Evolutionary conservation across 2,329 filamentous ascomycete species (phyloP), one percentile per base, ranked within the genome.

Genomic region (Coniochaeta sp.): DNA sequence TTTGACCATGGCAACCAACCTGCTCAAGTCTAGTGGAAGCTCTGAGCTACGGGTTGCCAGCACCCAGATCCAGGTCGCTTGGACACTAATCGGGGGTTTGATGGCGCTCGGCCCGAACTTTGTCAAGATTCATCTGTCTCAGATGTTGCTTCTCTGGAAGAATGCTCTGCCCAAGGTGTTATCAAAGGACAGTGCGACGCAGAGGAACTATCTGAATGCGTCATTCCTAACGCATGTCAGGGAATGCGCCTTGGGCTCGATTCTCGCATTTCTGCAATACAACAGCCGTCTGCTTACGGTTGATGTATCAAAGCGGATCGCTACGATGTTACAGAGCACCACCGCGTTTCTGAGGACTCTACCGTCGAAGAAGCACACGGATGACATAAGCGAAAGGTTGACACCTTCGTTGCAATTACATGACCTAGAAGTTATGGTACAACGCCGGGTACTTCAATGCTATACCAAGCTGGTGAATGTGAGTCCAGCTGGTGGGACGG

Each of bases 81-180:
- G 95, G 93, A 96, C 96, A 55, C 79, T 99, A 60, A 96, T 99
- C 55, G 95, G 96, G 40, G 95, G 96, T 0, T 78, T 99, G 59
- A 98, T 98, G 93, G 92, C 93, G 0, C 82, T 99, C 0, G 95
- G 95, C 0, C 93, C 95, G 4, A 98, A 96, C 72, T 99, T 99
- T 72, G 93, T 98, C 73, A 99, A 99, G 75, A 98, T 98, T 26
- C 95, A 99, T 74, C 82, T 99, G 8, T 93, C 93, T 2, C 95
- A 99, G 70, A 81, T 99, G 24, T 85, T 99, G 60, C 78, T 99
- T 9, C 79, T 99, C 7, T 99, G 95, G 95, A 96, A 96, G 74
- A 99, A 98, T 73, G 93, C 95, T 0, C 81, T 99, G 12, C 93
- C 96, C 0, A 96, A 96, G 69, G 93, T 96, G 6, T 75, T 98